A percentile compares a stretch with the other conserved stretches of the same genome.
Conservation (phyloP, 176 grass and related monocot species). For the Cocos nucifera region DNA sequence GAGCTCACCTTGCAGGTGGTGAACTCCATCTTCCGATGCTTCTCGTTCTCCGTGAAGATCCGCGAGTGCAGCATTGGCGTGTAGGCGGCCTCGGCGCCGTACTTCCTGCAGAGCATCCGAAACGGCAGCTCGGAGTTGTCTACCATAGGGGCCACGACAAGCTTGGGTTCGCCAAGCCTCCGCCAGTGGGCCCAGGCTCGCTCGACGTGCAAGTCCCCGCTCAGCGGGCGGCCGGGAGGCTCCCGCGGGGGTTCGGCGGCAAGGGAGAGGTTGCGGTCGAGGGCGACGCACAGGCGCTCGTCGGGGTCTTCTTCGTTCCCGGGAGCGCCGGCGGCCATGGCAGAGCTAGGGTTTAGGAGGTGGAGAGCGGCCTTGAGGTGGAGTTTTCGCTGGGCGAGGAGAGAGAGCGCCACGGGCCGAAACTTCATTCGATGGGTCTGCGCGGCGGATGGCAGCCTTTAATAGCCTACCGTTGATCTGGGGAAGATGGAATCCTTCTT, state of each 20-base stretch:
- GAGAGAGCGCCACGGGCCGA: slow-evolving; percentile 8
- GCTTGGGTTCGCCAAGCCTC: slow-evolving; percentile 43
- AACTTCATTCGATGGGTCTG: slow-evolving; percentile 1
- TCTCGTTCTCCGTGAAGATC: slow-evolving; percentile 98
- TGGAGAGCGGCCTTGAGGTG: slow-evolving; percentile 24
- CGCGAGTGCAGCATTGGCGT: slow-evolving; percentile 98
- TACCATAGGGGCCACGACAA: slow-evolving; percentile 89
- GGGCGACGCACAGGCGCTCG: slow-evolving; percentile 8
- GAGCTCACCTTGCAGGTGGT: slow-evolving; percentile 59
- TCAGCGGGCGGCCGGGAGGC: slow-evolving; percentile 6
- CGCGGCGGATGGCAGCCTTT: too few species aligned
- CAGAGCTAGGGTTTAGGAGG: slow-evolving; percentile 44
- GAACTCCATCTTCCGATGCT: slow-evolving; percentile 89
- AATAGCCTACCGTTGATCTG: too few species aligned
- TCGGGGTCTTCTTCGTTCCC: slow-evolving; percentile 30
- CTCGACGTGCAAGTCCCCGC: slow-evolving; percentile 39
- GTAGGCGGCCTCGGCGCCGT: slow-evolving; percentile 74
- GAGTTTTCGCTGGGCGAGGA: slow-evolving; percentile 3
- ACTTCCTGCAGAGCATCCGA: slow-evolving; percentile 89
- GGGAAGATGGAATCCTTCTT: too few species aligned
- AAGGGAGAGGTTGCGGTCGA: slow-evolving; percentile 5
- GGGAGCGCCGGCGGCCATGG: slow-evolving; percentile 36
- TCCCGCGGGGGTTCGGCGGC: slow-evolving; percentile 15
- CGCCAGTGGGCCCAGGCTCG: slow-evolving; percentile 91
- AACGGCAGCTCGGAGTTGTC: slow-evolving; percentile 97